Evolutionary conservation across 371 early-diverging fungal genomes (phyloP).

Genomic region (Apophysomyces variabilis): DNA sequence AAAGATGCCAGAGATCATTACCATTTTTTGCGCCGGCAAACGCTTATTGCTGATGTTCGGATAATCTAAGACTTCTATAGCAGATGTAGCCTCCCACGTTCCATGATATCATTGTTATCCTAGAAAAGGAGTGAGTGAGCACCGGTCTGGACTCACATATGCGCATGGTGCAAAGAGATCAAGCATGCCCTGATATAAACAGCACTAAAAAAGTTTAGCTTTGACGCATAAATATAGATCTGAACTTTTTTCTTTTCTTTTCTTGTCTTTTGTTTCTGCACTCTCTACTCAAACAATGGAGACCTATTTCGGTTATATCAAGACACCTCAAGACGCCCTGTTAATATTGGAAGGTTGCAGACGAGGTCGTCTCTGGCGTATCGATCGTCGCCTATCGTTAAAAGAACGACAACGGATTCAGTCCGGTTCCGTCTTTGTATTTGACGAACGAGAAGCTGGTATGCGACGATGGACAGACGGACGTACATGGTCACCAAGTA

Average conservation of each 20-base stretch:
- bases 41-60: constrained; percentile 8
- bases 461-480: constrained; percentile 95
- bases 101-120: constrained; percentile 2
- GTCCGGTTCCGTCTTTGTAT: constrained; percentile 89
- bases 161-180: constrained; percentile 2
- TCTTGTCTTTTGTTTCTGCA: constrained; percentile 30
- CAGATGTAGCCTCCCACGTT: not conserved
- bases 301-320: constrained; percentile 78
- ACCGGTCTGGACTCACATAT: constrained; percentile 1
- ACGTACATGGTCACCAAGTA: constrained; percentile 84
- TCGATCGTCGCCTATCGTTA: constrained; percentile 79
- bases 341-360: constrained; percentile 84
- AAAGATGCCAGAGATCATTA: not conserved
- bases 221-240: constrained; percentile 19
- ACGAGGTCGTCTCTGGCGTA: constrained; percentile 63
- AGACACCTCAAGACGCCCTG: constrained; percentile 81
- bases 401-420: constrained; percentile 77
- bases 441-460: constrained; percentile 87
- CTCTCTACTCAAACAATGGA: constrained; percentile 55
- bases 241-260: constrained; percentile 16
- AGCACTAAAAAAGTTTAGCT: constrained; percentile 3
- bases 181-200: constrained; percentile 3
- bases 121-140: not conserved
- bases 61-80: not conserved
- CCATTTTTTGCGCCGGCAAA: not conserved